phyloP scores from a whole-genome alignment of 1,284 basidiomycete species.

The Crucibulum cyathiforme region DNA sequence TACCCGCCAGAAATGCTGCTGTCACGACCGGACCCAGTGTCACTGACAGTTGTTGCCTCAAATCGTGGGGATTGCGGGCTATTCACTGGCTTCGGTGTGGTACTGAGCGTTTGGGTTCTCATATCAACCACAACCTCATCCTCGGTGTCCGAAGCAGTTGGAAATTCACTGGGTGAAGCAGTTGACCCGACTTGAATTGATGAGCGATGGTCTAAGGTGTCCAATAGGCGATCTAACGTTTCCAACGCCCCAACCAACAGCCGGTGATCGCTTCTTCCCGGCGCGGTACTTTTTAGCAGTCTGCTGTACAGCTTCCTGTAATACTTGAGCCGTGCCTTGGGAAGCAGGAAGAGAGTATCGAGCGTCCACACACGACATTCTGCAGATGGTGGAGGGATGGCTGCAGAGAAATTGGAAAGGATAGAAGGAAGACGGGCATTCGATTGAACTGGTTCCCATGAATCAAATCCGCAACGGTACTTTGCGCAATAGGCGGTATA shows the following conservation, averaged over 20 bases:
- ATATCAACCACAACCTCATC: conserved; percentile 64
- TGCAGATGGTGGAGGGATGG: conserved; percentile 61
- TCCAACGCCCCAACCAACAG: conserved; percentile 83
- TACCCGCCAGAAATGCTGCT: conserved; percentile 64
- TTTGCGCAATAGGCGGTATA: conserved; percentile 84
- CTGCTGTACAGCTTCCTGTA: conserved; percentile 92
- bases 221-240: conserved; percentile 79
- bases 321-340: conserved; percentile 85
- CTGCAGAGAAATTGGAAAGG: conserved; percentile 72
- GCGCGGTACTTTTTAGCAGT: conserved; percentile 86
- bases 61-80: conserved; percentile 12
- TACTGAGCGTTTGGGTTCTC: conserved; percentile 43
- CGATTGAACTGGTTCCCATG: conserved; percentile 77
- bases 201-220: conserved; percentile 68
- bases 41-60: conserved; percentile 45
- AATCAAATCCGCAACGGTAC: conserved; percentile 82
- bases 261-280: conserved; percentile 88
- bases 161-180: conserved; percentile 10
- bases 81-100: conserved; percentile 15
- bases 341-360: conserved; percentile 87
- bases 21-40: conserved; percentile 54
- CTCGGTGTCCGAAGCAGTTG: conserved; percentile 40
- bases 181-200: conserved; percentile 47
- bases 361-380: conserved; percentile 77
- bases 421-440: conserved; percentile 78